A percentile compares a stretch with the other conserved stretches of the same genome.
These are phyloP conservation scores for Zizania palustris DNA, from an alignment of 202 grass and related monocot species.

Conservation along the genomic window DNA sequence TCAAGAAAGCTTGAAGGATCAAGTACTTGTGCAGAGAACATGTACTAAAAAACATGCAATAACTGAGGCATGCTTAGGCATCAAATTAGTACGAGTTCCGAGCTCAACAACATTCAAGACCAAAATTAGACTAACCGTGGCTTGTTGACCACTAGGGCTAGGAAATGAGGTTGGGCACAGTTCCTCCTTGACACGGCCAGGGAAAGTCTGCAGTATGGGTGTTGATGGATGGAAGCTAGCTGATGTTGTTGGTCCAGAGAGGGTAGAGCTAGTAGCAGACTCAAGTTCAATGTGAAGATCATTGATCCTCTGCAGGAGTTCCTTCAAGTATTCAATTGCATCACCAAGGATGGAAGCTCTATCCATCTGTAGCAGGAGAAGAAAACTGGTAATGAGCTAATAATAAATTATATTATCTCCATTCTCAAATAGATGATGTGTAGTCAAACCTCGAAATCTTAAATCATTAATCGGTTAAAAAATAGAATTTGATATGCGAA, in stretches of 20 bases:
- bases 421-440: too few relatives aligned
- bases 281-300: slow-evolving; percentile 72
- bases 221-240: slow-evolving; percentile 82
- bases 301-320: slow-evolving; percentile 65
- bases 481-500: too few relatives aligned
- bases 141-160: slow-evolving; percentile 70
- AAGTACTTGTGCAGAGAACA: neutral
- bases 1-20: slow-evolving; percentile 2
- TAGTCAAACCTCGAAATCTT: too few relatives aligned
- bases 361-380: slow-evolving; percentile 60
- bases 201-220: slow-evolving; percentile 70
- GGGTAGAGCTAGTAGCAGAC: slow-evolving; percentile 50
- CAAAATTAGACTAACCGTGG: slow-evolving; percentile 62
- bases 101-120: neutral
- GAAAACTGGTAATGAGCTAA: slow-evolving; percentile 3
- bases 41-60: neutral
- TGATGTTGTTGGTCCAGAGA: slow-evolving; percentile 43
- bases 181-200: slow-evolving; percentile 85
- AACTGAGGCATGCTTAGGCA: neutral
- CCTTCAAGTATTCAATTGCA: slow-evolving; percentile 79
- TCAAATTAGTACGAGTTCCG: neutral
- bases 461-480: too few relatives aligned
- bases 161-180: slow-evolving; percentile 61
- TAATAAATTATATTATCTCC: neutral
- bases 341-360: slow-evolving; percentile 74